Evolutionary conservation across 1,139 yeast species (phyloP).

Genomic region (Suhomyces choctaworum): DNA sequence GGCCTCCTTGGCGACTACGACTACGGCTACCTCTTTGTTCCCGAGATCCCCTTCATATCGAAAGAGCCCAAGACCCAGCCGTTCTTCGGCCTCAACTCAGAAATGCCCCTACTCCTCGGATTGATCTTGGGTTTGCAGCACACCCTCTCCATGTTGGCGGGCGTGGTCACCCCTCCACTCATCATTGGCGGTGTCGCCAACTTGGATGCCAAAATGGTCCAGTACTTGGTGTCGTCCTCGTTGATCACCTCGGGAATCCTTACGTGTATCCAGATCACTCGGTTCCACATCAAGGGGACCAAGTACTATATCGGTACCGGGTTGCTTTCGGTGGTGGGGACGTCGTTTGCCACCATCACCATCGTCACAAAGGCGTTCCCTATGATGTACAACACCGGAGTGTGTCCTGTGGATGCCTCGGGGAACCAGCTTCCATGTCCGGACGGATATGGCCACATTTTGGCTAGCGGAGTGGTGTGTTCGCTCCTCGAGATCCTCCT

Average conservation of each 20-base stretch:
- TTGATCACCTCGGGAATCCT: slow-evolving; percentile 74
- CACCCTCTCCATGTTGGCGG: slow-evolving; percentile 86
- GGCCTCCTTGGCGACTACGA: slow-evolving; percentile 85
- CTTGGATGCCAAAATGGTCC: slow-evolving; percentile 48
- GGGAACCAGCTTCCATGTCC: slow-evolving; percentile 80
- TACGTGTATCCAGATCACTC: slow-evolving; percentile 74
- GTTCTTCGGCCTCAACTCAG: slow-evolving; percentile 75
- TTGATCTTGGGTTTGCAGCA: slow-evolving; percentile 82
- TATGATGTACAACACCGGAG: slow-evolving; percentile 72
- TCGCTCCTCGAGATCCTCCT: slow-evolving; percentile 69
- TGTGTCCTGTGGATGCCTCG: slow-evolving; percentile 58
- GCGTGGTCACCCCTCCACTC: slow-evolving; percentile 84
- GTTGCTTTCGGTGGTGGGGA: slow-evolving; percentile 82
- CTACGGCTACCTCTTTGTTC: slow-evolving; percentile 73
- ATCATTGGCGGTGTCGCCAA: slow-evolving; percentile 64
- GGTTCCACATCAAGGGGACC: slow-evolving; percentile 72
- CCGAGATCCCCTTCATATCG: slow-evolving; percentile 67
- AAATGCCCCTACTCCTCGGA: slow-evolving; percentile 77
- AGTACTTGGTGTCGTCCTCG: slow-evolving; percentile 77
- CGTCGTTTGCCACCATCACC: slow-evolving; percentile 83
- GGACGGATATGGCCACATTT: slow-evolving; percentile 82
- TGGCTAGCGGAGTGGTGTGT: slow-evolving; percentile 79
- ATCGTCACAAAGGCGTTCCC: slow-evolving; percentile 77
- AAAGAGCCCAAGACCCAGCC: slow-evolving; percentile 61
- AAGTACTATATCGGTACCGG: slow-evolving; percentile 85